A percentile compares a stretch with the other conserved stretches of the same genome.
Evolutionary conservation across 805 yeast genomes (phyloP).

Genomic region (Yarrowia sp.): DNA sequence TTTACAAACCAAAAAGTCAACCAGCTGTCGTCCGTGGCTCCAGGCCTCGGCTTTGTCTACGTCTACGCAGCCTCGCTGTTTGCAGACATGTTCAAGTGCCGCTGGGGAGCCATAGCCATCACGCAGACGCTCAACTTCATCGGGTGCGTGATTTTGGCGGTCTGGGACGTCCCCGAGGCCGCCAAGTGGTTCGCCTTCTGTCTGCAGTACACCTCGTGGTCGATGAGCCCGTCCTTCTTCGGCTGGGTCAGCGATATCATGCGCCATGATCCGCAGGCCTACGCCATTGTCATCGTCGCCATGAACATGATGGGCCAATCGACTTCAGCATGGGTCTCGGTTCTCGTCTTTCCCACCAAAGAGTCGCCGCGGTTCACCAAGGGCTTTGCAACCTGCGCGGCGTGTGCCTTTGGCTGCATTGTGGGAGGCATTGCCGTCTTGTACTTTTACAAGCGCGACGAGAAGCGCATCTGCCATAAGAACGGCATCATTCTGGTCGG

Average conservation of each 20-base stretch:
- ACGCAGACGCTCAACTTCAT: conserved; percentile 53
- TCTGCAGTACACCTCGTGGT: conserved; percentile 57
- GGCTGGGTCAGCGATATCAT: conserved; percentile 59
- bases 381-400: conserved; percentile 33
- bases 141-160: conserved; percentile 53
- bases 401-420: conserved; percentile 28
- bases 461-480: conserved; percentile 45
- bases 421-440: conserved; percentile 42
- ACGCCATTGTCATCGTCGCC: conserved; percentile 50
- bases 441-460: conserved; percentile 54
- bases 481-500: conserved; percentile 47
- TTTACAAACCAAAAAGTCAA: conserved; percentile 49
- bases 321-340: conserved; percentile 52
- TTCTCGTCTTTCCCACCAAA: conserved; percentile 43
- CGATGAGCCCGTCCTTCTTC: conserved; percentile 58
- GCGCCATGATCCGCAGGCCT: conserved; percentile 50
- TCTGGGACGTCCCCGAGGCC: conserved; percentile 53
- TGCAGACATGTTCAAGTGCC: conserved; percentile 52
- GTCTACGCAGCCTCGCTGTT: conserved; percentile 32
- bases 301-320: conserved; percentile 53
- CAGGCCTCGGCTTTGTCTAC: conserved; percentile 55
- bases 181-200: conserved; percentile 64
- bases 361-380: conserved; percentile 35
- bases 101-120: conserved; percentile 54
- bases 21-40: conserved; percentile 54